Conservation (phyloP, 495 filamentous ascomycete species). For the Penicillium macrosclerotiorum region DNA sequence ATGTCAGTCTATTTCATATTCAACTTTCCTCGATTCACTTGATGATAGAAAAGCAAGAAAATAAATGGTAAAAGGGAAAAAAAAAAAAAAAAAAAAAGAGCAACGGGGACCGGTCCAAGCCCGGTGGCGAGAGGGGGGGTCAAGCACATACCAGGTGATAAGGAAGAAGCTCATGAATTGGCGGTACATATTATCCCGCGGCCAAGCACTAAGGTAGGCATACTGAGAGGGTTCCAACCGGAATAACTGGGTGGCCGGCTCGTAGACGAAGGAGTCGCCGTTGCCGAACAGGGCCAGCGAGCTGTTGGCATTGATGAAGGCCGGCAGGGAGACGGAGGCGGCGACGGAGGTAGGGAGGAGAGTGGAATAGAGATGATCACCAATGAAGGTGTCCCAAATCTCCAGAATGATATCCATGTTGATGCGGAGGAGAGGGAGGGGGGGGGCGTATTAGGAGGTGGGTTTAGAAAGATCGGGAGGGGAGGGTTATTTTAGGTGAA, state of each 20-base stretch:
- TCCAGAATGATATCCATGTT: slow-evolving; percentile 91
- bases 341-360: slow-evolving; percentile 61
- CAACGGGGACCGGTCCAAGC: too few relatives aligned
- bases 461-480: slow-evolving; percentile 6
- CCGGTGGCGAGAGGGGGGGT: not conserved
- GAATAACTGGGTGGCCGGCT: slow-evolving; percentile 71
- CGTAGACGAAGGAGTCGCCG: slow-evolving; percentile 56
- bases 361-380: slow-evolving; percentile 76
- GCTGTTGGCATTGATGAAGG: slow-evolving; percentile 41
- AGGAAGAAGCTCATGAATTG: slow-evolving; percentile 74
- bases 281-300: slow-evolving; percentile 42
- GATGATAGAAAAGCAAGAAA: too few relatives aligned
- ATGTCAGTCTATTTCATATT: slow-evolving; percentile 10
- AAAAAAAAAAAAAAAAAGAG: too few relatives aligned
- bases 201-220: slow-evolving; percentile 79
- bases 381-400: slow-evolving; percentile 76
- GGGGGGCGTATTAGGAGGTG: slow-evolving; percentile 5
- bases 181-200: slow-evolving; percentile 75
- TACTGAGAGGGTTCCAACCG: slow-evolving; percentile 68
- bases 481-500: not conserved
- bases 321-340: slow-evolving; percentile 43
- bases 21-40: not conserved
- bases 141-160: slow-evolving; percentile 72
- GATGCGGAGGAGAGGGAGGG: not conserved
- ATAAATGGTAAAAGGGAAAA: too few relatives aligned